Evolutionary conservation across 2,329 filamentous ascomycete genomes (phyloP), one percentile per base, ranked within the genome.

Genomic region (Cercospora sesami): DNA sequence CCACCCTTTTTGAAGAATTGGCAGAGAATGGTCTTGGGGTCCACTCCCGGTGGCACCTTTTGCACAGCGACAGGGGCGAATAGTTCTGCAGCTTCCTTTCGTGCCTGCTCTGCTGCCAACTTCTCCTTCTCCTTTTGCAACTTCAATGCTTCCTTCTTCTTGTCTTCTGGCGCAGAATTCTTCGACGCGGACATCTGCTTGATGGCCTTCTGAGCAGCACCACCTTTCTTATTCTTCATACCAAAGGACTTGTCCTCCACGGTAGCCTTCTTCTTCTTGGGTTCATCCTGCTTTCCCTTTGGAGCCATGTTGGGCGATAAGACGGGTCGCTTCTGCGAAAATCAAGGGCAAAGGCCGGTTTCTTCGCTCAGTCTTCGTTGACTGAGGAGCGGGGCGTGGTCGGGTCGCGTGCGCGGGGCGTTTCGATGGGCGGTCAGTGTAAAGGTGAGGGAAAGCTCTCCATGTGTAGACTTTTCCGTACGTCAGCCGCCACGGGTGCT

Each of bases 201-300:
- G 78, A 99, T 98, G 74, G 94, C 89, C 81, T 90, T 96, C 83
- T 98, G 92, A 65, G 93, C 94, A 63, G 88, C 90, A 66, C 89
- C 91, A 74, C 95, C 95, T 86, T 97, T 99, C 85, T 99, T 99
- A 79, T 99, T 99, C 84, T 99, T 99, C 95, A 99, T 98, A 76
- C 95, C 95, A 86, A 99, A 99, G 60, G 95, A 97, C 84, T 94
- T 95, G 85, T 99, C 95, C 9, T 74, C 75, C 71, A 95, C 93
- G 71, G 93, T 91, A 55, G 85, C 77, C 83, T 93, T 93, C 74
- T 79, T 79, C 73, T 81, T 80, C 76, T 83, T 82, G 66, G 83
- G 81, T 77, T 78, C 78, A 72, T 81, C 79, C 60, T 81, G 78
- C 76, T 82, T 81, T 70, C 79, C 78, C 80, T 93, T 93, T 68